Conservation (phyloP, 768 basidiomycete species). For the Suillus tomentosus region DNA sequence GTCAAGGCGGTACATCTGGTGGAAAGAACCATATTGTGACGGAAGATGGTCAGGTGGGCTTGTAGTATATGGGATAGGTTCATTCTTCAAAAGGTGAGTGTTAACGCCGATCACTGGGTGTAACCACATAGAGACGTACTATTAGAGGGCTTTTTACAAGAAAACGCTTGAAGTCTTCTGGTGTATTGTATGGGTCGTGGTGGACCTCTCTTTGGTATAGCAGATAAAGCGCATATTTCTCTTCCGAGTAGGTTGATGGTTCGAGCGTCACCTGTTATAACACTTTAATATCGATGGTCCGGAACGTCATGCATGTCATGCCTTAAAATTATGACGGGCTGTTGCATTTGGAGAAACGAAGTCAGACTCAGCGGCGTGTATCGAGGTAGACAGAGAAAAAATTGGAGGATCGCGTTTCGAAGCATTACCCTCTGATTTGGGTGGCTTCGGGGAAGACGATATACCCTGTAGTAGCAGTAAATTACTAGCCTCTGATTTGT, state of each 20-base stretch:
- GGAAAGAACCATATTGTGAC: constrained; percentile 85
- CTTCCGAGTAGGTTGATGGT: constrained; percentile 70
- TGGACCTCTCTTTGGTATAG: constrained; percentile 83
- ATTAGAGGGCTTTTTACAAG: constrained; percentile 76
- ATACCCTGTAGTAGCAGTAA: constrained; percentile 4
- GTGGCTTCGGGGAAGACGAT: neutral
- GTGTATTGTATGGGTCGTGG: constrained; percentile 56
- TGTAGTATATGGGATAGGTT: constrained; percentile 59
- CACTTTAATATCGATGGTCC: neutral
- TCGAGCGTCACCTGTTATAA: constrained; percentile 67
- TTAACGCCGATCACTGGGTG: neutral
- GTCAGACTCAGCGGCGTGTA: constrained; percentile 58
- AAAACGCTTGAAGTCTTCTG: constrained; percentile 65
- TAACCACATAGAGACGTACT: constrained; percentile 42
- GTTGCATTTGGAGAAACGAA: constrained; percentile 31
- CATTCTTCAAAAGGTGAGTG: constrained; percentile 40
- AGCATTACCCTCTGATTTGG: constrained; percentile 9
- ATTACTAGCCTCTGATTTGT: constrained; percentile 27
- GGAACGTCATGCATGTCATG: constrained; percentile 25
- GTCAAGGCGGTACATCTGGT: constrained; percentile 85
- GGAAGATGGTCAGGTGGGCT: constrained; percentile 63
- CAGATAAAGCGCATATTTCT: constrained; percentile 79
- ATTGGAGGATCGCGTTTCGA: constrained; percentile 5
- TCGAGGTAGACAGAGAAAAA: constrained; percentile 47
- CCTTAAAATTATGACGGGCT: constrained; percentile 62